Evolutionary conservation across 441 rosid species (phyloP).

Genomic region (Populus trichocarpa): DNA sequence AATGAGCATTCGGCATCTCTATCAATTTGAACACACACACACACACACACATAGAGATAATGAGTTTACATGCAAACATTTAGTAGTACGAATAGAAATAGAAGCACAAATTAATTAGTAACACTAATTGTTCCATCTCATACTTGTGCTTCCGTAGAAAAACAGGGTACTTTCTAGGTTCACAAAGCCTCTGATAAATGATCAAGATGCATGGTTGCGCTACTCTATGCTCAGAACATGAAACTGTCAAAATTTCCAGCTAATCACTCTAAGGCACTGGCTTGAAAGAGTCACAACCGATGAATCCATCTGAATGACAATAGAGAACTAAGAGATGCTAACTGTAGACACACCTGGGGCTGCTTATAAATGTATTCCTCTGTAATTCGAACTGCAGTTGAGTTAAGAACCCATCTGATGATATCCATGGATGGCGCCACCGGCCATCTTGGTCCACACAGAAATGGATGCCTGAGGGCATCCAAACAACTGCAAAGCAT

Average conservation of each 20-base stretch:
- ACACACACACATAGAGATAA: neutral
- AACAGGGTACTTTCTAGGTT: too few relatives aligned
- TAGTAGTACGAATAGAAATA: neutral
- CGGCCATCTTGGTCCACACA: slow-evolving; percentile 95
- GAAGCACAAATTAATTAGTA: neutral
- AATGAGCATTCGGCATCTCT: slow-evolving; percentile 91
- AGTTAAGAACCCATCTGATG: slow-evolving; percentile 93
- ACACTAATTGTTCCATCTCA: neutral
- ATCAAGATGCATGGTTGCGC: neutral
- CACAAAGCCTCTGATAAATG: neutral
- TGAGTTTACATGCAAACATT: neutral
- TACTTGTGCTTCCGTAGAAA: neutral
- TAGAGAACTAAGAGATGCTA: neutral
- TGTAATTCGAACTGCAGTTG: slow-evolving; percentile 79
- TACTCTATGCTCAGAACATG: too few relatives aligned
- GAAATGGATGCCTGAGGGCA: slow-evolving; percentile 90
- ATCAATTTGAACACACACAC: slow-evolving; percentile 39
- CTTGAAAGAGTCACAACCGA: neutral
- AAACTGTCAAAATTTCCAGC: neutral
- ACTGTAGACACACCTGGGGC: slow-evolving; percentile 55
- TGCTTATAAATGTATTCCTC: slow-evolving; percentile 83
- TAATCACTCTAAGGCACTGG: neutral
- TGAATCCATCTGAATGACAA: neutral
- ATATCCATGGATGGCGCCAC: slow-evolving; percentile 85
- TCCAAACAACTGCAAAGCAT: slow-evolving; percentile 61